phyloP scores from a whole-genome alignment of 1,284 basidiomycete species.

The Cryptococcus sp. region DNA sequence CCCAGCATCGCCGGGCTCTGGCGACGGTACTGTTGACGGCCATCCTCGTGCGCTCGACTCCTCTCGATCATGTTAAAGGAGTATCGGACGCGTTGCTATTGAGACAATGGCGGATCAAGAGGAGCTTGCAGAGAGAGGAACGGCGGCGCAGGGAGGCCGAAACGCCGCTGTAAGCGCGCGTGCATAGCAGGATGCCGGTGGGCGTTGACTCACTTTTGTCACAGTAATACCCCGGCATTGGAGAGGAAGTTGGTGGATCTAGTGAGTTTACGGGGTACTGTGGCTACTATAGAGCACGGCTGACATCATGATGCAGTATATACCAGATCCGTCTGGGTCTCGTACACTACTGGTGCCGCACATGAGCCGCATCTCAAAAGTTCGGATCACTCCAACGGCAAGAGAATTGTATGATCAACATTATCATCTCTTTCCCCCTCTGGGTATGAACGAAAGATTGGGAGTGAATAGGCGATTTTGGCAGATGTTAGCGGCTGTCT shows the following conservation, averaged over 20 bases:
- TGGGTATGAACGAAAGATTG: slow-evolving; percentile 59
- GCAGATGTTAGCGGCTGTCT: slow-evolving; percentile 72
- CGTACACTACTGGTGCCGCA: slow-evolving; percentile 70
- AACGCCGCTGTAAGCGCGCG: slow-evolving; percentile 45
- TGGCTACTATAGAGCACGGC: not conserved
- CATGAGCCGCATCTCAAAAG: slow-evolving; percentile 63
- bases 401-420: slow-evolving; percentile 36
- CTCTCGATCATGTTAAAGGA: slow-evolving; percentile 4
- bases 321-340: slow-evolving; percentile 55
- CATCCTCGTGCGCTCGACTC: slow-evolving; percentile 27
- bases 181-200: not conserved
- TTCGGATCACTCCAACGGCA: slow-evolving; percentile 55
- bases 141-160: slow-evolving; percentile 39
- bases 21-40: slow-evolving; percentile 23
- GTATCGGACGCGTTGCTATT: slow-evolving; percentile 20
- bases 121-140: slow-evolving; percentile 29
- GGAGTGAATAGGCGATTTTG: slow-evolving; percentile 79
- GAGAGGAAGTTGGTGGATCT: slow-evolving; percentile 54
- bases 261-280: slow-evolving; percentile 23
- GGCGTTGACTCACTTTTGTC: not conserved
- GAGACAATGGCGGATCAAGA: slow-evolving; percentile 34
- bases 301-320: slow-evolving; percentile 36
- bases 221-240: slow-evolving; percentile 50
- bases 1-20: slow-evolving; percentile 20
- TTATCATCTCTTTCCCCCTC: slow-evolving; percentile 36